A percentile compares a stretch with the other conserved stretches of the same genome.
Evolutionary conservation across 2,329 filamentous ascomycete genomes (phyloP).

Genomic region (Aspergillus awamori): DNA sequence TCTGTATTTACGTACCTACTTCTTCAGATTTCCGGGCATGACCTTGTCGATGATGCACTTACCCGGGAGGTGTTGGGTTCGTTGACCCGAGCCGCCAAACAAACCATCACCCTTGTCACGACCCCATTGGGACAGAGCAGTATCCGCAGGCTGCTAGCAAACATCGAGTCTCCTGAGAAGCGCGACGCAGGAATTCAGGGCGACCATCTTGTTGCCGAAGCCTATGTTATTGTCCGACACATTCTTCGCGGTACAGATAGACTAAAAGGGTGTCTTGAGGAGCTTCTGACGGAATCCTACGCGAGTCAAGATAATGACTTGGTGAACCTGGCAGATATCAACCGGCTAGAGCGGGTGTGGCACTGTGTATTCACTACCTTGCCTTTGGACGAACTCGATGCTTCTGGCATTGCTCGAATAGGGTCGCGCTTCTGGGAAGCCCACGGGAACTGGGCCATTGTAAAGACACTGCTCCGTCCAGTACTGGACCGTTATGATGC

Average conservation of each 20-base stretch:
- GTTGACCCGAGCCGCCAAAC: slow-evolving; percentile 38
- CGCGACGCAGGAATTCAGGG: slow-evolving; percentile 55
- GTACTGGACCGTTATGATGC: slow-evolving; percentile 52
- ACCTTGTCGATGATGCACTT: slow-evolving; percentile 29
- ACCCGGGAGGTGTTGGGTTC: slow-evolving; percentile 31
- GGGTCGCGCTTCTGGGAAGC: slow-evolving; percentile 44
- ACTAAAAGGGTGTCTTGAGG: slow-evolving; percentile 46
- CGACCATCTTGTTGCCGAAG: slow-evolving; percentile 48
- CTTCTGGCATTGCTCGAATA: slow-evolving; percentile 49
- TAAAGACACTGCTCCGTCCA: slow-evolving; percentile 51
- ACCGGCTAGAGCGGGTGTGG: slow-evolving; percentile 43
- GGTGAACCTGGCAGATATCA: slow-evolving; percentile 40
- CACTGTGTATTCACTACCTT: slow-evolving; percentile 55
- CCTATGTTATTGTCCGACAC: slow-evolving; percentile 52
- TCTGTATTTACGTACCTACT: slow-evolving; percentile 44
- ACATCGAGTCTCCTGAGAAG: slow-evolving; percentile 43
- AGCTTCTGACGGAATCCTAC: slow-evolving; percentile 42
- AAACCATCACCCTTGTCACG: slow-evolving; percentile 41
- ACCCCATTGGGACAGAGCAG: slow-evolving; percentile 36
- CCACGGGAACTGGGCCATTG: slow-evolving; percentile 54
- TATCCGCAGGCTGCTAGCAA: slow-evolving; percentile 50
- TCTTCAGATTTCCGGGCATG: slow-evolving; percentile 41
- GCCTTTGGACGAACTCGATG: slow-evolving; percentile 57
- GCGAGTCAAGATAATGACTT: slow-evolving; percentile 39
- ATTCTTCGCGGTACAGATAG: slow-evolving; percentile 38